Evolutionary conservation across 2,329 filamentous ascomycete genomes (phyloP).

Genomic region (Bimuria novae-zelandiae): DNA sequence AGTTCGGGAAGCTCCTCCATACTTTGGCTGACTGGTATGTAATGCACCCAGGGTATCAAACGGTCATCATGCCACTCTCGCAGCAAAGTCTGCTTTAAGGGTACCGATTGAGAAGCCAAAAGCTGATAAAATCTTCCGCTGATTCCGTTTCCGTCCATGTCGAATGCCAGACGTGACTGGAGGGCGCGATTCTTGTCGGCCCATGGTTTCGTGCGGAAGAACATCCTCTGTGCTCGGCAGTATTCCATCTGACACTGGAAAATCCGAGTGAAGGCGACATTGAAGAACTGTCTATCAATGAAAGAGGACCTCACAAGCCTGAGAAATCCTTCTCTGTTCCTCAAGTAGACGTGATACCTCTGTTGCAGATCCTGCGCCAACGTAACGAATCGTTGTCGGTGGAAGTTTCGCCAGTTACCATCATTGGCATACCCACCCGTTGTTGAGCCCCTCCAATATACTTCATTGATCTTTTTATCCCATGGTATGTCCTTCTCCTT

Average conservation of each 20-base stretch:
- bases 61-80: conserved; percentile 46
- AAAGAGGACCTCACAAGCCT: too few relatives aligned
- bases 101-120: conserved; percentile 11
- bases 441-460: conserved; percentile 64
- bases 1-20: conserved; percentile 28
- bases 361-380: conserved; percentile 29
- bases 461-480: conserved; percentile 54
- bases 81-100: conserved; percentile 43
- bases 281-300: conserved; percentile 46
- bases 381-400: conserved; percentile 54
- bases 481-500: conserved; percentile 51
- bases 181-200: background rate
- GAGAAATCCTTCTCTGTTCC: conserved; percentile 24
- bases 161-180: conserved; percentile 15
- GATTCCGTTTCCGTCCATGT: conserved; percentile 26
- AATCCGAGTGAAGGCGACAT: conserved; percentile 54
- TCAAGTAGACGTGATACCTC: conserved; percentile 18
- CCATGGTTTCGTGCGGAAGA: conserved; percentile 16
- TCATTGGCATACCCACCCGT: conserved; percentile 54
- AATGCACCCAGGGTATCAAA: conserved; percentile 43
- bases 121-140: conserved; percentile 25
- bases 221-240: conserved; percentile 14
- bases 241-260: conserved; percentile 47
- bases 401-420: conserved; percentile 49
- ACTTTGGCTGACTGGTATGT: conserved; percentile 32